Conservation (phyloP, 106 monocot species). For the Acorus gramineus region DNA sequence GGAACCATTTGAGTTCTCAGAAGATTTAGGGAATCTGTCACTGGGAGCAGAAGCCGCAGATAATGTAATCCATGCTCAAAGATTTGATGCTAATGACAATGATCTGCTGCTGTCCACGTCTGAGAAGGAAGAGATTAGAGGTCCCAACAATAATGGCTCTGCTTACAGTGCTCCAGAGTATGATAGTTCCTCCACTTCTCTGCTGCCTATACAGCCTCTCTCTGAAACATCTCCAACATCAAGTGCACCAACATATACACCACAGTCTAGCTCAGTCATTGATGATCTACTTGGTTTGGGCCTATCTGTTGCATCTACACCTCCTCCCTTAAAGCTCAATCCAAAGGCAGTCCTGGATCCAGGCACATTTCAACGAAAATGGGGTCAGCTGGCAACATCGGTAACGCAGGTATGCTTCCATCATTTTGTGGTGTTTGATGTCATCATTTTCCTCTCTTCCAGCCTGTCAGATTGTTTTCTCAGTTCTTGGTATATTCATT, state of each 20-base stretch:
- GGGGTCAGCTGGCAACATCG: conserved; percentile 63
- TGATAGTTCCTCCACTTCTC: conserved; percentile 24
- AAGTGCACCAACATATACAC: conserved; percentile 15
- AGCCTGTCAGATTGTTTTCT: no score
- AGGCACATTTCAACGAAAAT: conserved; percentile 83
- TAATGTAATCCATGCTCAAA: conserved; percentile 41
- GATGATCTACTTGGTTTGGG: conserved; percentile 91
- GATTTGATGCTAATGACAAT: conserved; percentile 70
- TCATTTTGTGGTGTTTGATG: not conserved
- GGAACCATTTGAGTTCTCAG: conserved; percentile 74
- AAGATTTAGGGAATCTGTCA: conserved; percentile 65
- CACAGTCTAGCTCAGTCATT: conserved; percentile 34
- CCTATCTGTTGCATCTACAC: conserved; percentile 26
- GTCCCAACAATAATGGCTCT: conserved; percentile 34
- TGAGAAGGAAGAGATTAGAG: conserved; percentile 84
- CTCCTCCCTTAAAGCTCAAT: conserved; percentile 61
- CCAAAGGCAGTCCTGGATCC: conserved; percentile 81
- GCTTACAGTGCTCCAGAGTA: conserved; percentile 69
- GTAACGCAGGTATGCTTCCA: conserved; percentile 48
- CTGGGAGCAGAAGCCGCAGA: conserved; percentile 32
- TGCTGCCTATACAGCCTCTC: conserved; percentile 18
- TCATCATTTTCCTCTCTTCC: not conserved
- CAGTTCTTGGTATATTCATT: no score
- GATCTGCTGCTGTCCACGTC: conserved; percentile 78
- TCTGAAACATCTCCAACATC: conserved; percentile 19